Evolutionary conservation across 2,329 filamentous ascomycete genomes (phyloP).

Genomic region (Polytolypa hystricis): DNA sequence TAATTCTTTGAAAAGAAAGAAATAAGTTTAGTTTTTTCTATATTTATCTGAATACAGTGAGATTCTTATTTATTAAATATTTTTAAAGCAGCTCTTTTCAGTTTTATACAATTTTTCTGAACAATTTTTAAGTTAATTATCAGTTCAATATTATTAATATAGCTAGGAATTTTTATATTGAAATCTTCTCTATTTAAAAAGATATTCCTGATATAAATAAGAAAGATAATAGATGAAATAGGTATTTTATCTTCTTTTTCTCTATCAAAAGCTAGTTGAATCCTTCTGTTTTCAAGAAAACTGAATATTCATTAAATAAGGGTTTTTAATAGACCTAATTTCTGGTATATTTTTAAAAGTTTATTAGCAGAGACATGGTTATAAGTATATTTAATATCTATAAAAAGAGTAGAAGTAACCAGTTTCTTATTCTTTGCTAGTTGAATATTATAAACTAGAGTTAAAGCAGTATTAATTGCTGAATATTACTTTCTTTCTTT

Average conservation of each 20-base stretch:
- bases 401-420: neutral
- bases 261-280: neutral
- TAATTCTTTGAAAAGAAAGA: neutral
- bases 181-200: neutral
- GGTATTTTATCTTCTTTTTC: neutral
- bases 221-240: neutral
- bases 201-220: neutral
- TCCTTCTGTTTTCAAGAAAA: neutral
- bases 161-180: neutral
- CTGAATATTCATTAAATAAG: neutral
- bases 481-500: neutral
- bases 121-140: neutral
- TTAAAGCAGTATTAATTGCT: neutral
- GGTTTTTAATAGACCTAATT: neutral
- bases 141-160: neutral
- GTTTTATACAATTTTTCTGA: neutral
- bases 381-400: neutral
- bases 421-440: neutral
- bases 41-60: neutral
- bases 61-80: neutral
- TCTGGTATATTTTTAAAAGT: neutral
- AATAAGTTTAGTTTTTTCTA: neutral
- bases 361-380: neutral
- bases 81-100: neutral
- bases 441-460: neutral